Conservation (phyloP, 2,329 filamentous ascomycete species). For the Cytospora chrysosperma region DNA sequence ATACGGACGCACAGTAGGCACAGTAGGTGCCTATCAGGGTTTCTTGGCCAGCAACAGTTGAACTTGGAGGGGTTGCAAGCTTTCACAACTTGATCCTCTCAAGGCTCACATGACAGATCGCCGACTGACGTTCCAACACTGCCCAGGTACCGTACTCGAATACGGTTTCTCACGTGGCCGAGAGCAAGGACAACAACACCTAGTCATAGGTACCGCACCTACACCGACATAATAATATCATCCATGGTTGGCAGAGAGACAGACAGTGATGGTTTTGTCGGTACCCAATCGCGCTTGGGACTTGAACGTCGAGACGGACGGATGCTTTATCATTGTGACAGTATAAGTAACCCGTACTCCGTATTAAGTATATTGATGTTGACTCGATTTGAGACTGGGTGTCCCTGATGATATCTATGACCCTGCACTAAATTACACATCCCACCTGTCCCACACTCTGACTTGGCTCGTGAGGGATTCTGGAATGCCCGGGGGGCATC, state of each 20-base stretch:
- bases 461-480: conserved; percentile 6
- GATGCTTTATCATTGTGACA: neutral
- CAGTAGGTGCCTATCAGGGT: too few species aligned
- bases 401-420: neutral
- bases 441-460: conserved; percentile 5
- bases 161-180: too few species aligned
- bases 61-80: too few species aligned
- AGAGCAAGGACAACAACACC: too few species aligned
- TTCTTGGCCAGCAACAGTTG: too few species aligned
- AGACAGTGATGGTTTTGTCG: neutral
- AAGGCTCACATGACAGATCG: too few species aligned
- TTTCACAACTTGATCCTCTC: too few species aligned
- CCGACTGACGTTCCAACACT: too few species aligned
- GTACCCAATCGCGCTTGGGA: conserved; percentile 7
- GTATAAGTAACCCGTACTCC: neutral
- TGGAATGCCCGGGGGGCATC: neutral
- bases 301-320: neutral
- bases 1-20: too few species aligned
- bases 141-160: too few species aligned
- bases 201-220: too few species aligned
- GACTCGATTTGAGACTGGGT: neutral
- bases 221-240: neutral
- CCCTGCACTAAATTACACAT: conserved; percentile 15
- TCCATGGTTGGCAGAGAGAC: neutral
- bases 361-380: too few species aligned